These are phyloP conservation scores for Pluteus cervinus DNA, from an alignment of 768 basidiomycete genomes.

Conservation along the genomic window DNA sequence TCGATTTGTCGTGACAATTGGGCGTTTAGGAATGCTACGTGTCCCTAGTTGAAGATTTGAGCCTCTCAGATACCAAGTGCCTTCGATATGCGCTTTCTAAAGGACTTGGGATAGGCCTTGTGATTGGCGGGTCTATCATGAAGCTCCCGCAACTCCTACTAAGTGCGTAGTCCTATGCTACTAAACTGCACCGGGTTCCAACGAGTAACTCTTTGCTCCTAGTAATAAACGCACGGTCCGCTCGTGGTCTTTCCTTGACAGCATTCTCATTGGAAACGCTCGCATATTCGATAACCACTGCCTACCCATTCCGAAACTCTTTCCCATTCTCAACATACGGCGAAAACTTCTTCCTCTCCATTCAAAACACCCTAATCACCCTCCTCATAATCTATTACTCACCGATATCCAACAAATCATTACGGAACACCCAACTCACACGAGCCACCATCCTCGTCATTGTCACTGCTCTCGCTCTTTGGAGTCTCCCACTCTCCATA, in stretches of 20 bases:
- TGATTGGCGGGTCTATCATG: slow-evolving; percentile 89
- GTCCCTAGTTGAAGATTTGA: slow-evolving; percentile 80
- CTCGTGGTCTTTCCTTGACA: slow-evolving; percentile 80
- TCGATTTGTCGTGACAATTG: too few species aligned
- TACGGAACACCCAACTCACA: too few species aligned
- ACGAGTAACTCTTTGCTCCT: slow-evolving; percentile 6
- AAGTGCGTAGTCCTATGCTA: slow-evolving; percentile 37
- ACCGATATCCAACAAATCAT: slow-evolving; percentile 20
- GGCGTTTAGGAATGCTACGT: slow-evolving; percentile 76
- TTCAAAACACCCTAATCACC: slow-evolving; percentile 86
- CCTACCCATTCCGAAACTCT: slow-evolving; percentile 76
- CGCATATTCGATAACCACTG: slow-evolving; percentile 83
- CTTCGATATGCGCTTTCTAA: slow-evolving; percentile 91
- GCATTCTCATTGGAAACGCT: slow-evolving; percentile 90
- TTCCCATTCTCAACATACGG: slow-evolving; percentile 98
- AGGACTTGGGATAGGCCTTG: slow-evolving; percentile 87
- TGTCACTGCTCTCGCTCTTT: slow-evolving; percentile 31
- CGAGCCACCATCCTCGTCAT: slow-evolving; percentile 28
- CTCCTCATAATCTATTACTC: slow-evolving; percentile 75
- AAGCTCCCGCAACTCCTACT: slow-evolving; percentile 85
- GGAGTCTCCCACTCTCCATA: slow-evolving; percentile 35
- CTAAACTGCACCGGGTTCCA: neutral
- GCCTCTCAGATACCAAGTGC: slow-evolving; percentile 73
- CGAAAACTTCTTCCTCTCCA: slow-evolving; percentile 89
- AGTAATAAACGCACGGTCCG: slow-evolving; percentile 73